Conservation (phyloP, 2,329 filamentous ascomycete genomes). For the Gremmenia infestans region DNA sequence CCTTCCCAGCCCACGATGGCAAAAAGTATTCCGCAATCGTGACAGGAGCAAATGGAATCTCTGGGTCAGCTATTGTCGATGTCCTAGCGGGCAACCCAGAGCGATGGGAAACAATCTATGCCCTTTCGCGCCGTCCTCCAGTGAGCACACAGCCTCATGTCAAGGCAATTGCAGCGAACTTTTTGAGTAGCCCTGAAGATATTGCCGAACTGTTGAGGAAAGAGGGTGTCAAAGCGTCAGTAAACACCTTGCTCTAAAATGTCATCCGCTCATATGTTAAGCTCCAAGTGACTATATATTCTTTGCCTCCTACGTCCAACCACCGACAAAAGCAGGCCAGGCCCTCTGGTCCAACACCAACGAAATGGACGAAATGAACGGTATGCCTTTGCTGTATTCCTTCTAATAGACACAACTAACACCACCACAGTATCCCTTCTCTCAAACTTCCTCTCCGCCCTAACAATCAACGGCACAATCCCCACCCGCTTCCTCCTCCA, state of each 20-base stretch:
- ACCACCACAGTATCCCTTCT: neutral
- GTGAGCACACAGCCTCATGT: slow-evolving; percentile 2
- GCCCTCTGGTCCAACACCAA: slow-evolving; percentile 11
- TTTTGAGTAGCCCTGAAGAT: slow-evolving; percentile 10
- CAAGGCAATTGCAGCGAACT: slow-evolving; percentile 11
- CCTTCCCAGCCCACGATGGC: slow-evolving; percentile 12
- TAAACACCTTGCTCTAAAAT: too few relatives aligned
- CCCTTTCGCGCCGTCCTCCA: slow-evolving; percentile 13
- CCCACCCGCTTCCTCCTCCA: slow-evolving; percentile 25
- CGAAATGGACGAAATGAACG: slow-evolving; percentile 12
- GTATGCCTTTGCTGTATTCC: neutral
- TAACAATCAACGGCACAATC: slow-evolving; percentile 11
- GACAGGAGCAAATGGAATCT: slow-evolving; percentile 21
- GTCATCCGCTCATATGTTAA: neutral
- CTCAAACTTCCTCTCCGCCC: slow-evolving; percentile 13
- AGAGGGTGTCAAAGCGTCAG: neutral
- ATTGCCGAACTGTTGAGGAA: slow-evolving; percentile 6
- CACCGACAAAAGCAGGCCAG: slow-evolving; percentile 3
- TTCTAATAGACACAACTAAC: too few relatives aligned
- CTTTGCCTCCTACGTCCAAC: slow-evolving; percentile 15
- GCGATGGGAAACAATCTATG: slow-evolving; percentile 15
- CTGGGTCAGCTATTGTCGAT: slow-evolving; percentile 15
- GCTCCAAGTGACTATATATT: slow-evolving; percentile 9
- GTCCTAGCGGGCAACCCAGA: slow-evolving; percentile 13
- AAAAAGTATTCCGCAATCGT: slow-evolving; percentile 17